Conservation (phyloP, 805 yeast genomes). For the Spathaspora girioi region DNA sequence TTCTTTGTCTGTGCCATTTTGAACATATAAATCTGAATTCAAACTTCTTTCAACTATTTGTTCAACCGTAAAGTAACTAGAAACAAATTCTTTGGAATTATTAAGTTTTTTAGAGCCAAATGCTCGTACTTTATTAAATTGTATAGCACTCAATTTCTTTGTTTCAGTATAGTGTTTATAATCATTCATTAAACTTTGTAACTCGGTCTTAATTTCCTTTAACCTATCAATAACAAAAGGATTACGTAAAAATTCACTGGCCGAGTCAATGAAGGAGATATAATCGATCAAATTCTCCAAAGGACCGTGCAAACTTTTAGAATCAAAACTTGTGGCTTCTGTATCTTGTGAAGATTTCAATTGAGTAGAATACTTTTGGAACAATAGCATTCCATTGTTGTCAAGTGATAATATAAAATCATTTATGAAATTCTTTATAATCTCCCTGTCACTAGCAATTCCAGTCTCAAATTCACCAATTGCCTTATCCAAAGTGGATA, state of each 20-base stretch:
- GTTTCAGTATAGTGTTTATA: constrained; percentile 11
- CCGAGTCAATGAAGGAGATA: constrained; percentile 22
- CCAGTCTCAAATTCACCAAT: constrained; percentile 12
- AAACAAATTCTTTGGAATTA: constrained; percentile 18
- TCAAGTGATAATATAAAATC: constrained; percentile 40
- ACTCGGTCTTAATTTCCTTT: constrained; percentile 9
- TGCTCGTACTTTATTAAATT: constrained; percentile 31
- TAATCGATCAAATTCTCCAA: constrained; percentile 28
- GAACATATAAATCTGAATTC: constrained; percentile 14
- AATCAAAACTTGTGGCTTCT: constrained; percentile 9
- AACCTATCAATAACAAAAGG: constrained; percentile 38
- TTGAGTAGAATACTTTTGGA: constrained; percentile 23
- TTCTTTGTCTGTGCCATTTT: constrained; percentile 6
- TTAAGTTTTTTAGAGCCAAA: constrained; percentile 15
- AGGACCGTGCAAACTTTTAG: constrained; percentile 17
- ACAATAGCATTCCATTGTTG: constrained; percentile 27
- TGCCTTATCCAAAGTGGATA: constrained; percentile 15
- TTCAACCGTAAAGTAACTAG: constrained; percentile 31
- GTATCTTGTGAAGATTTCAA: constrained; percentile 1
- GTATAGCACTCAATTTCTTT: constrained; percentile 26
- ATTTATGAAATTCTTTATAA: constrained; percentile 33
- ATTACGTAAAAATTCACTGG: constrained; percentile 24
- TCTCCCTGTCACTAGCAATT: constrained; percentile 19
- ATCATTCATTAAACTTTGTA: constrained; percentile 14
- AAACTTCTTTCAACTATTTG: constrained; percentile 35